Base-by-base conservation (phyloP, 805 yeast genomes). In the Ascoidea tarda region DNA sequence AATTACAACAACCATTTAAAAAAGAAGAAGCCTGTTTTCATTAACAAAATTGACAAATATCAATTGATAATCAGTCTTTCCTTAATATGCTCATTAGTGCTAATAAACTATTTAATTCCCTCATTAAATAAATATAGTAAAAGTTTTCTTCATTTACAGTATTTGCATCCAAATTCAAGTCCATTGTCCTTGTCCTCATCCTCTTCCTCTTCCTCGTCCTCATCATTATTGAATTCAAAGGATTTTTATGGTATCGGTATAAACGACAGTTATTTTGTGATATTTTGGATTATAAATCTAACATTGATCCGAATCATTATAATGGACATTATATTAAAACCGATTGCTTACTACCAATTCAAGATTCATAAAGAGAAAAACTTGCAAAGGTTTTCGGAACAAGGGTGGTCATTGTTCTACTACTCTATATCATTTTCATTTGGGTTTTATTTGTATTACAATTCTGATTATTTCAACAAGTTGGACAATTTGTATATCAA, bases 341-440 rank as follows among this genome's bases (percentile, higher is more conserved):
- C 90, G 16, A 60, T 81, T 49, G 87, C 87, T 1, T 50, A 50
- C 28, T 51, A 49, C 53, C 51, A 54, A 6, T 63, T 70, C 49
- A 69, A 76, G 31, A 78, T 85, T 50, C 65, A 65, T 46, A 66
- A 73, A 2, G 64, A 63, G 14, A 81, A 79, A 59, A 76, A 83
- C 0, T 69, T 72, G 28, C 77, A 77, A 53, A 75, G 96, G 54
- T 88, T 86, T 62, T 84, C 87, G 53, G 96, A 88, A 66, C 96
- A 88, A 70, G 81, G 87, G 50, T 89, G 96, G 96, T 71, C 78
- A 42, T 63, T 78, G 16, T 60, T 77, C 5, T 86, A 84, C 63
- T 86, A 79, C 68, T 58, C 75, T 5, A 58, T 67, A 8, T 75
- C 86, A 6, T 81, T 81, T 63, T 49, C 63, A 1, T 68, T 69